phyloP scores from a whole-genome alignment of 305 asterid genomes.

The Nicotiana rustica region DNA sequence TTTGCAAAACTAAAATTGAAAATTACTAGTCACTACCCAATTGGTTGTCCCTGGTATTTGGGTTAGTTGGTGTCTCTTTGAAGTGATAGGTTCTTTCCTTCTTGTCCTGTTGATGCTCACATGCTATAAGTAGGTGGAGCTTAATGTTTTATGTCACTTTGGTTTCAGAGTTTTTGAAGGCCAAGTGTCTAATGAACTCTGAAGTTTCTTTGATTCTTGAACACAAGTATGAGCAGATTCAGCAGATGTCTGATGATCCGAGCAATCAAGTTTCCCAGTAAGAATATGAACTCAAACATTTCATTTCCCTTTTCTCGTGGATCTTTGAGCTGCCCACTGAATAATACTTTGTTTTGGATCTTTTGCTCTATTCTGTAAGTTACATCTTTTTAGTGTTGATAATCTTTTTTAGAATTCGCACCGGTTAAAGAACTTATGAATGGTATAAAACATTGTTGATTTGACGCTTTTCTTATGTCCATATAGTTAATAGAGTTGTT shows the following conservation, averaged over 20 bases:
- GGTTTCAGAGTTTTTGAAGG: slow-evolving; percentile 80
- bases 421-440: not conserved
- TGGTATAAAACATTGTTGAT: not conserved
- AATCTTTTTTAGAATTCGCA: not conserved
- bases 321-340: not conserved
- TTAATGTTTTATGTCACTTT: slow-evolving; percentile 2
- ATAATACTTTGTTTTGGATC: not conserved
- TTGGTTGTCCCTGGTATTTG: not conserved
- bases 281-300: slow-evolving; percentile 40
- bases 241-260: slow-evolving; percentile 90
- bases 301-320: not conserved
- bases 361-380: not conserved
- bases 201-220: slow-evolving; percentile 94
- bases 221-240: slow-evolving; percentile 89
- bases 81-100: not conserved
- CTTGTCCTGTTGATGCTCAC: not conserved
- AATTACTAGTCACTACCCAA: not conserved
- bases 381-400: not conserved
- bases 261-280: slow-evolving; percentile 89
- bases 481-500: not conserved
- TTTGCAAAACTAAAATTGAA: not conserved
- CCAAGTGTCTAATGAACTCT: slow-evolving; percentile 93
- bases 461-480: not conserved
- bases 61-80: not conserved
- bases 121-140: not conserved